Evolutionary conservation across 768 basidiomycete species (phyloP), one percentile per base, ranked within the genome.

Genomic region (Suillus subalutaceus): DNA sequence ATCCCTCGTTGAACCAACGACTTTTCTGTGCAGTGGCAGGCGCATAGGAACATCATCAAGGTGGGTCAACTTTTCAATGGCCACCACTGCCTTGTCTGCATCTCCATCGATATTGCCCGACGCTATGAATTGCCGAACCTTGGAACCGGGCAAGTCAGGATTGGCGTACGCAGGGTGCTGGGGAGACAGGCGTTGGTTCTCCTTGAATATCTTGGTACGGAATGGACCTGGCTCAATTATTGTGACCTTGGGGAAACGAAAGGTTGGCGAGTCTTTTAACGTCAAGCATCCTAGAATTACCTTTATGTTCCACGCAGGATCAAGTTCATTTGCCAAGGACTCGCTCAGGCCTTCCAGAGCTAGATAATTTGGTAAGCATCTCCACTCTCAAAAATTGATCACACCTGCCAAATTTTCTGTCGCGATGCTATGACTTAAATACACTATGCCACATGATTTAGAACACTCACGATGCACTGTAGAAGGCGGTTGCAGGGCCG

Each of bases 231-330:
- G 63, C 32, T 66, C 66, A 3, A 66, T 52, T 48, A 64, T 56
- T n/a, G 66, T 66, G 63, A 66, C 55, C 66, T 66, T 52, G 6
- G 43, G 48, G 3, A 37, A 26, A 32, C 18, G 7, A 30, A 40
- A 13, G 9, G 6, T 59, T 6, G 32, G n/a, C 16, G n/a, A 46
- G 35, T 32, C 46, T 3, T 16, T 46, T 12, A 1, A 32, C 20
- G 8, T 13, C 46, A 32, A n/a, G 23, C 1, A 37, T 40, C 7
- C 20, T 38, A 55, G 70, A 30, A 50, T 43, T 63, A 80, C 81
- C 68, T 78, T n/a, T 71, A 82, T 82, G 63, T 83, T 82, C 82
- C 82, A 83, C 16, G 62, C 70, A 18, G 81, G 80, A 63, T 81
- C 79, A 4, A 81, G 53, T 59, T 83, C 81, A 53, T 69, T 71